Evolutionary conservation across 257 asterid genomes (phyloP).

Genomic region (Capsicum rhomboideum): DNA sequence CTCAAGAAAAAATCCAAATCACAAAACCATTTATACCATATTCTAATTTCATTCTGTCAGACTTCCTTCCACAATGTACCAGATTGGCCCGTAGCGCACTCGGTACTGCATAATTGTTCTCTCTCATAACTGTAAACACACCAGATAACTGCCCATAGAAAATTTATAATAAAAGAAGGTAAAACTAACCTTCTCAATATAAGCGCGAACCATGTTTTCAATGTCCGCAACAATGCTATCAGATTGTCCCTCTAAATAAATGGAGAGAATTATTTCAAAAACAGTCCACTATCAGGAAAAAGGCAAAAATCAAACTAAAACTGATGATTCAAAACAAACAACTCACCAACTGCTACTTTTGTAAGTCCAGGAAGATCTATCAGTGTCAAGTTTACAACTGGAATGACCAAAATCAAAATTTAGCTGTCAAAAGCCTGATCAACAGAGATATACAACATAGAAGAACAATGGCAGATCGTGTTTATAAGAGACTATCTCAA

Average conservation of each 20-base stretch:
- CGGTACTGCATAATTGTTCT: not conserved
- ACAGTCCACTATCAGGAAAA: not conserved
- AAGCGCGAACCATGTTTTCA: constrained; percentile 92
- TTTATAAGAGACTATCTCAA: not conserved
- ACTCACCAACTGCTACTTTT: constrained; percentile 96
- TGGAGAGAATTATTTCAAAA: constrained; percentile 1
- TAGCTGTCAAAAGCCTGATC: constrained; percentile 9
- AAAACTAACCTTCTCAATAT: constrained; percentile 79
- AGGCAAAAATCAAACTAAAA: not conserved
- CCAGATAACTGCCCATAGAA: not conserved
- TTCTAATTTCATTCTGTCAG: not conserved
- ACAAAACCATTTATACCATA: not conserved
- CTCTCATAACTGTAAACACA: not conserved
- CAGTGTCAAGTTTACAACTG: constrained; percentile 94
- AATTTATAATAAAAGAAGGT: not conserved
- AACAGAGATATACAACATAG: not conserved
- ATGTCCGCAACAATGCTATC: constrained; percentile 86
- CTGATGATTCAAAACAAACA: constrained; percentile 1
- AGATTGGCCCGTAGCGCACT: not conserved
- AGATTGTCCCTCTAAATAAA: constrained; percentile 79
- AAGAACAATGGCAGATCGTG: not conserved
- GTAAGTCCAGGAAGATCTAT: constrained; percentile 99
- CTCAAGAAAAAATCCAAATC: not conserved
- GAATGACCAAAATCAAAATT: constrained; percentile 11
- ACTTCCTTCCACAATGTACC: not conserved